phyloP scores from a whole-genome alignment of 2,329 filamentous ascomycete species.

The Venturia pyrina region DNA sequence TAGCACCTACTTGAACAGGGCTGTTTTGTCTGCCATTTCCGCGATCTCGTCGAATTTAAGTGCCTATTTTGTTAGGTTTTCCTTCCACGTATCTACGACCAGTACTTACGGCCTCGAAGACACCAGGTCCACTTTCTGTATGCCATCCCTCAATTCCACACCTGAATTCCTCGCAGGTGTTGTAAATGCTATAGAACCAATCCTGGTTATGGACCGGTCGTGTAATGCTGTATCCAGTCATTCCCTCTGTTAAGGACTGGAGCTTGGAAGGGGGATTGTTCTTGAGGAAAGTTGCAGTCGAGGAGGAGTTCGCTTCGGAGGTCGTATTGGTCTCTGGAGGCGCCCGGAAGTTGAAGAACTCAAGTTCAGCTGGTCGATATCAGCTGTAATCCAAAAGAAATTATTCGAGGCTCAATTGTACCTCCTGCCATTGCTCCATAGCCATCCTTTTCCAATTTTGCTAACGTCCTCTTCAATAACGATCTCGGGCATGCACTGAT shows the following conservation, averaged over 20 bases:
- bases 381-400: slow-evolving; percentile 15
- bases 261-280: slow-evolving; percentile 64
- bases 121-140: slow-evolving; percentile 85
- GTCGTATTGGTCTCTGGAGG: slow-evolving; percentile 41
- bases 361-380: slow-evolving; percentile 66
- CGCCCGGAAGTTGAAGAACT: slow-evolving; percentile 83
- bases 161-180: slow-evolving; percentile 65
- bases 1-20: slow-evolving; percentile 67
- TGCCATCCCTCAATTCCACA: slow-evolving; percentile 92
- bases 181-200: slow-evolving; percentile 82
- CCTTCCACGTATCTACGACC: not conserved
- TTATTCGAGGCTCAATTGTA: slow-evolving; percentile 32
- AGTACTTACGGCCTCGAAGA: slow-evolving; percentile 71
- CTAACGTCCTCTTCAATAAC: slow-evolving; percentile 57
- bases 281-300: slow-evolving; percentile 64
- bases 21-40: slow-evolving; percentile 84
- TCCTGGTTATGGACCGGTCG: slow-evolving; percentile 82
- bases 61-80: slow-evolving; percentile 34
- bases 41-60: slow-evolving; percentile 82
- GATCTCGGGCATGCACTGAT: slow-evolving; percentile 72
- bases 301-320: slow-evolving; percentile 50
- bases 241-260: slow-evolving; percentile 76
- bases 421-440: slow-evolving; percentile 83
- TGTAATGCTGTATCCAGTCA: slow-evolving; percentile 91
- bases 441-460: slow-evolving; percentile 57